Evolutionary conservation across 139 green algal genomes (phyloP).

Genomic region (Volvox reticuliferus): DNA sequence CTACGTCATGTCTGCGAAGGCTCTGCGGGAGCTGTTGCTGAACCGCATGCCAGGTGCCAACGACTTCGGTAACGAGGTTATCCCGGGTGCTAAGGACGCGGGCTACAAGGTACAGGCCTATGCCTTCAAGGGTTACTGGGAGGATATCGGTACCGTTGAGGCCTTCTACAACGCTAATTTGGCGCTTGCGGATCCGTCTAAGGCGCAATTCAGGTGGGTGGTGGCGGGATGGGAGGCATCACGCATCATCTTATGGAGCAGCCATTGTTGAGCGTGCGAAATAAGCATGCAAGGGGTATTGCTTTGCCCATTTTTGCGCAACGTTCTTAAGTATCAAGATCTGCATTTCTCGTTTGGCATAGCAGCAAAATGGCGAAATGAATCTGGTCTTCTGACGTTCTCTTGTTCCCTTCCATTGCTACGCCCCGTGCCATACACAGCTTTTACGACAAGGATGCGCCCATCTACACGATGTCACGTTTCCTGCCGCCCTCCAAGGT

Average conservation of each 20-base stretch:
- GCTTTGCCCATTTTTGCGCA: no score
- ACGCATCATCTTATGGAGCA: no score
- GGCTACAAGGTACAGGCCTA: slow-evolving; percentile 85
- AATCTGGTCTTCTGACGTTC: no score
- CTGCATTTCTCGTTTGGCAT: no score
- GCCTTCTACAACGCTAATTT: slow-evolving; percentile 99
- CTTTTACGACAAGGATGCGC: slow-evolving; percentile 77
- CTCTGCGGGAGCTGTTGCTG: slow-evolving; percentile 77
- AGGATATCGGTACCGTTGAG: slow-evolving; percentile 96
- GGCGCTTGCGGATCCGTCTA: slow-evolving; percentile 84
- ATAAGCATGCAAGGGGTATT: no score
- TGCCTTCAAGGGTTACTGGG: slow-evolving; percentile 93
- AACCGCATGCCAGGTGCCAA: slow-evolving; percentile 83
- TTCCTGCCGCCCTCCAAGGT: slow-evolving; percentile 79
- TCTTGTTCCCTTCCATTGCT: no score
- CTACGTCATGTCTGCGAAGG: slow-evolving; percentile 91
- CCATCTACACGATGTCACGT: slow-evolving; percentile 80
- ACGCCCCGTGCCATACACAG: slow-evolving; percentile 31
- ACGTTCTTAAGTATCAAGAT: no score
- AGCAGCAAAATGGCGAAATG: no score
- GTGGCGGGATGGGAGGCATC: slow-evolving; percentile 23
- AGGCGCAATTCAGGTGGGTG: slow-evolving; percentile 84
- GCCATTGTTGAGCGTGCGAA: no score
- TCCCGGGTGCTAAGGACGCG: slow-evolving; percentile 79
- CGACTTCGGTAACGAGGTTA: slow-evolving; percentile 92